These are phyloP conservation scores for Xylaria grammica DNA, from an alignment of 495 filamentous ascomycete genomes.

Conservation along the genomic window DNA sequence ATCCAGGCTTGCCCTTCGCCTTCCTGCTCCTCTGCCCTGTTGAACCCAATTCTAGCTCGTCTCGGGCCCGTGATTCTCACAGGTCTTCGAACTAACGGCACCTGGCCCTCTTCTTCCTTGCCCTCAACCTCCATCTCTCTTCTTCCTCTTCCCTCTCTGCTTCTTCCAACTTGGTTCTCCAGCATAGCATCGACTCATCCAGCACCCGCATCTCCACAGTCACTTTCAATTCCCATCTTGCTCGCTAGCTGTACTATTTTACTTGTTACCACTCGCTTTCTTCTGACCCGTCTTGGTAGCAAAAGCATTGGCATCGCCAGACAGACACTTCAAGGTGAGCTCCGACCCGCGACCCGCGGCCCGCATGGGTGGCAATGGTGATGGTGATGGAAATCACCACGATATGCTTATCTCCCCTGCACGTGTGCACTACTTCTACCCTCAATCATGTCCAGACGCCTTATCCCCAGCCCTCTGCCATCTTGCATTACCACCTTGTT, in stretches of 20 bases:
- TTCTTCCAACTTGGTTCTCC: conserved; percentile 48
- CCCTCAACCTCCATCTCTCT: conserved; percentile 4
- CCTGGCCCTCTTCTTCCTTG: conserved; percentile 3
- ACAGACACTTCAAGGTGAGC: conserved; percentile 33
- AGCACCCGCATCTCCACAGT: conserved; percentile 46
- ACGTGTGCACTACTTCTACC: not conserved
- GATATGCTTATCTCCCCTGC: not conserved
- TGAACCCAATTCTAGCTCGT: not conserved
- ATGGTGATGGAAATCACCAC: not conserved
- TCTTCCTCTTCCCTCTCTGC: conserved; percentile 31
- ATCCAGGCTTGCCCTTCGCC: conserved; percentile 3
- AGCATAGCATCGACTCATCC: conserved; percentile 57
- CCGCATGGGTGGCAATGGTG: not conserved
- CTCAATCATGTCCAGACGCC: not conserved
- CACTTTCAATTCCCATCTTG: conserved; percentile 57
- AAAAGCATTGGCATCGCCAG: conserved; percentile 44
- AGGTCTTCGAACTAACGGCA: not conserved
- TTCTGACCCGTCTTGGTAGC: conserved; percentile 55
- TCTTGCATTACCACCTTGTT: not conserved
- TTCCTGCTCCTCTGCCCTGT: not conserved
- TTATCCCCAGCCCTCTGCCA: not conserved
- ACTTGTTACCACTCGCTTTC: conserved; percentile 57
- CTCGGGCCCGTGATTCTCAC: conserved; percentile 7
- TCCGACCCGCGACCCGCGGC: not conserved
- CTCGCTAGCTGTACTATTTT: conserved; percentile 61